These are phyloP conservation scores for Amoebophrya sp. DNA, from an alignment of 169 alveolate genomes.

Conservation along the genomic window DNA sequence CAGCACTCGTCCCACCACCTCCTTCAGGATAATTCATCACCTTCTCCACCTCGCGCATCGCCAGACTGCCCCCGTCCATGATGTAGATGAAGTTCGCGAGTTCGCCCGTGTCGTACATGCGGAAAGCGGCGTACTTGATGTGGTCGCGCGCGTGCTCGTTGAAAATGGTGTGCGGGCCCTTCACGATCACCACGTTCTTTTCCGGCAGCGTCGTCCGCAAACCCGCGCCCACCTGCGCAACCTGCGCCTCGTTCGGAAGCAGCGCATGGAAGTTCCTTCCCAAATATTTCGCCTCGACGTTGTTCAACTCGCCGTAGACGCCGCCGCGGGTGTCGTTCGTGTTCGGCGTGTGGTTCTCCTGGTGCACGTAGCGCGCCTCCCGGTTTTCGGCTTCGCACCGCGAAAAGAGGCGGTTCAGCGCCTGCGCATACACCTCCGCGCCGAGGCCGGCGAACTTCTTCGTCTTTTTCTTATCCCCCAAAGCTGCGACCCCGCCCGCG, in stretches of 20 bases:
- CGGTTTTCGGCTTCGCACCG: not conserved
- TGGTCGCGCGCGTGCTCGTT: not conserved
- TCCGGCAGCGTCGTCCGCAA: not conserved
- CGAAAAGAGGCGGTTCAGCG: not conserved
- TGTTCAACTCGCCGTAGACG: not conserved
- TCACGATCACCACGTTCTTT: not conserved
- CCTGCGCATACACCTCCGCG: not conserved
- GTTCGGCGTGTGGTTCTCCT: not conserved
- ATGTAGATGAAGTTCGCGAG: not conserved
- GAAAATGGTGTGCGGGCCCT: not conserved
- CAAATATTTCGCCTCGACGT: not conserved
- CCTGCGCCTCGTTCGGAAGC: not conserved
- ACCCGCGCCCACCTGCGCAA: not conserved
- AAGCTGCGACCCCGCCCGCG: no score
- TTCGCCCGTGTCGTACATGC: not conserved
- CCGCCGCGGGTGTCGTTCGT: not conserved
- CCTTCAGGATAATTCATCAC: not conserved
- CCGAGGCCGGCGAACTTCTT: not conserved
- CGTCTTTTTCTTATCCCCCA: no score
- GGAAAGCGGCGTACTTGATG: not conserved
- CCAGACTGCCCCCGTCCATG: not conserved
- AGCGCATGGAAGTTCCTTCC: not conserved
- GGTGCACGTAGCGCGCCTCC: not conserved
- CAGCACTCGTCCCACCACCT: no score
- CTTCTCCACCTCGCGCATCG: not conserved